Evolutionary conservation across 2,329 filamentous ascomycete genomes (phyloP).

Genomic region (Alternaria burnsii): DNA sequence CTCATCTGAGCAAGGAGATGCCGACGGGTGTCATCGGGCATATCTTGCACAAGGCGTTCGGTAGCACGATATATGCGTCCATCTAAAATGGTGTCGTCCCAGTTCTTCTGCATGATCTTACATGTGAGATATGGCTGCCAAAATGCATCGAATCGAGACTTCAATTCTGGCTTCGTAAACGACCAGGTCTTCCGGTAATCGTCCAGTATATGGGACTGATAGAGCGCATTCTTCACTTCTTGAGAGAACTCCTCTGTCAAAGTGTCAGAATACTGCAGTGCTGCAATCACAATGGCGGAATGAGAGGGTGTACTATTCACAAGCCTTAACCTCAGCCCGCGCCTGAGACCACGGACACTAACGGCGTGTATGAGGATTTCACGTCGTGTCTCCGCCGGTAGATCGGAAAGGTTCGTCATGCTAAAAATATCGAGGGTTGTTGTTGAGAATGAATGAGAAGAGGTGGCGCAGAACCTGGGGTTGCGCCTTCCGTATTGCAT

Average conservation of each 20-base stretch:
- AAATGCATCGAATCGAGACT: conserved; percentile 5
- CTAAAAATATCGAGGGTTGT: not conserved
- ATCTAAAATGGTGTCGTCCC: not conserved
- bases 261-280: not conserved
- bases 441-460: not conserved
- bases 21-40: not conserved
- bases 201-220: not conserved
- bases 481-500: not conserved
- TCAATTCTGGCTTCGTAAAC: not conserved
- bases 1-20: not conserved
- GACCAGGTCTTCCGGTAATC: not conserved
- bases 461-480: not conserved
- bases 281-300: not conserved
- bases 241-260: conserved; percentile 5
- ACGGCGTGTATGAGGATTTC: conserved; percentile 5
- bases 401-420: not conserved
- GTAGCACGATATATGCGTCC: not conserved
- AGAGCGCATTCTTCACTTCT: conserved; percentile 1
- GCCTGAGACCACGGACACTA: not conserved
- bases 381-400: not conserved
- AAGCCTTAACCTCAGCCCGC: conserved; percentile 6
- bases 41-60: not conserved
- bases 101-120: conserved; percentile 5
- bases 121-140: conserved; percentile 11
- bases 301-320: conserved; percentile 4